Base-by-base conservation (phyloP, 2,329 filamentous ascomycete genomes). In the Ophiostoma tasmaniense region DNA sequence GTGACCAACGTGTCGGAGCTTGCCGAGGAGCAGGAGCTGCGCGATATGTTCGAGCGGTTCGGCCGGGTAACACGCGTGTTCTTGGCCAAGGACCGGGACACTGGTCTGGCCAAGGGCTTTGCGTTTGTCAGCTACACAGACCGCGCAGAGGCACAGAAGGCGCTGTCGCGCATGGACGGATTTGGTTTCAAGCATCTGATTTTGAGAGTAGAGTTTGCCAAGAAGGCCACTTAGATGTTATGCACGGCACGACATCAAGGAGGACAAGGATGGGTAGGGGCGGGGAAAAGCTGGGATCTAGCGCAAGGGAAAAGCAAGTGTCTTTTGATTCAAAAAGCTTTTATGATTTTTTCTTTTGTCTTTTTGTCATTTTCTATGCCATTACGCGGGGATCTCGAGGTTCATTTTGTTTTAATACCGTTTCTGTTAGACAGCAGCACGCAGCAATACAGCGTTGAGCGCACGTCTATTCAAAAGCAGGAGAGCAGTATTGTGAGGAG, bases 1-100 rank as follows among this genome's bases (percentile, higher is more conserved):
- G 95, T 99, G 75, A 99, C 95, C 75, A 99, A 99, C 84, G 95
- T 97, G 73, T 96, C 92, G 79, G 95, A 99, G 80, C 91, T 98
- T 85, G 95, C 95, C 73, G 95, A 99, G 81, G 95, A 99, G 81
- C 84, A 87, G 78, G 95, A 99, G 80, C 85, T 99, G 74, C 91
- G 95, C 78, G 93, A 97, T 79, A 93, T 99, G 88, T 99, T 99
- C 84, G 93, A 96, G 83, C 89, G 95, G 74, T 97, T 95, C 79
- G 95, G 95, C 77, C 91, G 93, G 74, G 95, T 99, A 77, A 98
- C 94, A 69, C 89, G 95, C 80, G 95, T 99, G 66, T 99, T 99
- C 85, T 81, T 99, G 76, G 95, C 95, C 76, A 98, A 97, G 86
- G 95, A 99, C 83, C 86, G 95, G 78, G 95, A 99, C 76, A 99